Percentiles rank a stretch among this genome's conserved stretches.
These are phyloP conservation scores for Silybum marianum DNA, from an alignment of 129 eudicot species.

Conservation along the genomic window DNA sequence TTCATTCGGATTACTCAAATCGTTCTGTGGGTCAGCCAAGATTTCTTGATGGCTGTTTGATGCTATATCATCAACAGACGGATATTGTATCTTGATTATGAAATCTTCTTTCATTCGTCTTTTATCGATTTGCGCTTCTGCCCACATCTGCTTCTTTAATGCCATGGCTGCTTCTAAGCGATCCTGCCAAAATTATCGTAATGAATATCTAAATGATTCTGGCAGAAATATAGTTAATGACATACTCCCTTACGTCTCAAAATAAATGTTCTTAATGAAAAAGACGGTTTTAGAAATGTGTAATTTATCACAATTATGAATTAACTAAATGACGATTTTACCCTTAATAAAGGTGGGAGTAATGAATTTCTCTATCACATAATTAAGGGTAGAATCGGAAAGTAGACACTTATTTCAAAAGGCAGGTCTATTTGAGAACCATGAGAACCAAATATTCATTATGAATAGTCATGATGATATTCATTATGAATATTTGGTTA, in stretches of 20 bases:
- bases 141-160: slow-evolving; percentile 95
- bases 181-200: slow-evolving; percentile 50
- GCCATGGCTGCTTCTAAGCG: slow-evolving; percentile 91
- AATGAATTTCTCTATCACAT: not conserved
- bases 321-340: not conserved
- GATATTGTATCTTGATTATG: slow-evolving; percentile 47
- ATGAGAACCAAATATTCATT: not conserved
- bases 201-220: slow-evolving; percentile 14
- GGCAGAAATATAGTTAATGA: too few relatives aligned
- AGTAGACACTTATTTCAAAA: not conserved
- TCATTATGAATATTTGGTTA: not conserved
- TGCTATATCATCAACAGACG: slow-evolving; percentile 43
- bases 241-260: not conserved
- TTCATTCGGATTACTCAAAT: slow-evolving; percentile 33
- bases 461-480: not conserved
- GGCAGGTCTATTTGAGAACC: not conserved
- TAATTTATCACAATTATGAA: not conserved
- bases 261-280: not conserved
- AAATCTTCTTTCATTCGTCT: slow-evolving; percentile 75
- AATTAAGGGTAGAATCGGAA: not conserved
- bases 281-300: not conserved
- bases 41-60: slow-evolving; percentile 42
- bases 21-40: slow-evolving; percentile 39
- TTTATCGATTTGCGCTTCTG: slow-evolving; percentile 83
- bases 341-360: not conserved